Base-by-base conservation (phyloP, 2,329 filamentous ascomycete genomes). In the Sphaerulina vaccinii region DNA sequence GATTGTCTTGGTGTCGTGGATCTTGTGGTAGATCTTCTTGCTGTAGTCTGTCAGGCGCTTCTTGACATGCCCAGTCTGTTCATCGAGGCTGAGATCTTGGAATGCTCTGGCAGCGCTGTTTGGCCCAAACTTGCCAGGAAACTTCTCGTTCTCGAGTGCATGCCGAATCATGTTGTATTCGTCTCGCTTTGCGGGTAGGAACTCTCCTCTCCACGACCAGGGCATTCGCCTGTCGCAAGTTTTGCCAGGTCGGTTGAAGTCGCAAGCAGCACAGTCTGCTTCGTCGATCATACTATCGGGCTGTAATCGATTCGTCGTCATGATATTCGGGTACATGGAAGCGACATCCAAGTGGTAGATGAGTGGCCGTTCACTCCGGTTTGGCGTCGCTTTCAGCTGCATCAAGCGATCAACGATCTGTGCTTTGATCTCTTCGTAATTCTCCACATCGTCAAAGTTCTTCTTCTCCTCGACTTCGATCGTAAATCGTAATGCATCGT, bases 241-340 rank as follows among this genome's bases (percentile, higher is more conserved):
- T 73, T 99, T 99, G 24, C 93, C 93, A 0, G 93, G 93, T 38
- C 93, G 80, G 62, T 99, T 99, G 77, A 99, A 99, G 69, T 99
- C 95, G 71, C 95, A 99, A 9, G 93, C 91, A 2, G 93, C 93
- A 65, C 95, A 99, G 64, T 96, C 90, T 0, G 91, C 89, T 68
- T 99, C 95, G 41, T 92, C 79, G 48, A 99, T 95, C 90, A 99
- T 95, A n/a, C 93, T 97, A 70, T 99, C 93, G 0, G 93, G 93
- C 63, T 99, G 93, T 40, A 99, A 73, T 69, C 93, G 87, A 70
- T 99, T 99, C 1, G 93, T 99, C 1, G 95, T 99, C 95, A 99
- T 99, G 70, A 99, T 99, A 71, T 99, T 99, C 8, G 93, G 93
- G 69, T 99, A 99, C 93, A 99, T 99, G 54, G 93, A 96, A 15